Conservation (phyloP, 345 rosid species). For the Chamaenerion angustifolium region DNA sequence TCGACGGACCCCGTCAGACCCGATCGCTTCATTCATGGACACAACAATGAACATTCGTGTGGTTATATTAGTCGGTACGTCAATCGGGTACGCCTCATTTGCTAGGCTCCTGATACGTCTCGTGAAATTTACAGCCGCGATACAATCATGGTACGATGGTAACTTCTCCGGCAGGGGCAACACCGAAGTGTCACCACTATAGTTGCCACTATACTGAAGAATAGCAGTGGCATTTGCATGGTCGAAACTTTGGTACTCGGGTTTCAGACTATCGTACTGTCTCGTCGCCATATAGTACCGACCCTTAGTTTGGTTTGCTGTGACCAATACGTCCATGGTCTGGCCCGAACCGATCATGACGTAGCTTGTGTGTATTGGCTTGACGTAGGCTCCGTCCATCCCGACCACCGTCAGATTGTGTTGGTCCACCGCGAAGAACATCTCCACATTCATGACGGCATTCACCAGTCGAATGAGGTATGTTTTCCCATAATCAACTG, state of each 20-base stretch:
- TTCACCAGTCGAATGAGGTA: slow-evolving; percentile 20
- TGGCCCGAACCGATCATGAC: slow-evolving; percentile 18
- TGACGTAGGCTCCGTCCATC: slow-evolving; percentile 15
- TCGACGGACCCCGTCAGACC: not conserved
- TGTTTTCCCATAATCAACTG: slow-evolving; percentile 13
- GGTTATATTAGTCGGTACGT: slow-evolving; percentile 3
- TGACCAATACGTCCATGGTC: slow-evolving; percentile 21
- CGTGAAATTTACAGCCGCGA: slow-evolving; percentile 1
- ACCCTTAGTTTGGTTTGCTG: slow-evolving; percentile 12
- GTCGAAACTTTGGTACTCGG: slow-evolving; percentile 3
- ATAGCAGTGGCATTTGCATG: slow-evolving; percentile 28
- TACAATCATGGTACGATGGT: slow-evolving; percentile 9
- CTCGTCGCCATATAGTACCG: slow-evolving; percentile 20
- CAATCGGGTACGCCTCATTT: not conserved
- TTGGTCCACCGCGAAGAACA: slow-evolving; percentile 17
- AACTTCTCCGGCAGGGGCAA: slow-evolving; percentile 5
- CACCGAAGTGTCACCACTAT: not conserved
- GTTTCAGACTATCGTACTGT: slow-evolving; percentile 5
- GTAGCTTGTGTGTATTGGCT: slow-evolving; percentile 10
- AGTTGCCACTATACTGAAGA: slow-evolving; percentile 16
- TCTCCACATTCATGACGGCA: slow-evolving; percentile 14
- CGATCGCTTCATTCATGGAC: not conserved
- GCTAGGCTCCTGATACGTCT: slow-evolving; percentile 4
- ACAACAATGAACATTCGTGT: not conserved
- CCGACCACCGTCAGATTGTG: slow-evolving; percentile 23